These are phyloP conservation scores for Coleophoma crateriformis DNA, from an alignment of 2,329 filamentous ascomycete species.

Conservation along the genomic window DNA sequence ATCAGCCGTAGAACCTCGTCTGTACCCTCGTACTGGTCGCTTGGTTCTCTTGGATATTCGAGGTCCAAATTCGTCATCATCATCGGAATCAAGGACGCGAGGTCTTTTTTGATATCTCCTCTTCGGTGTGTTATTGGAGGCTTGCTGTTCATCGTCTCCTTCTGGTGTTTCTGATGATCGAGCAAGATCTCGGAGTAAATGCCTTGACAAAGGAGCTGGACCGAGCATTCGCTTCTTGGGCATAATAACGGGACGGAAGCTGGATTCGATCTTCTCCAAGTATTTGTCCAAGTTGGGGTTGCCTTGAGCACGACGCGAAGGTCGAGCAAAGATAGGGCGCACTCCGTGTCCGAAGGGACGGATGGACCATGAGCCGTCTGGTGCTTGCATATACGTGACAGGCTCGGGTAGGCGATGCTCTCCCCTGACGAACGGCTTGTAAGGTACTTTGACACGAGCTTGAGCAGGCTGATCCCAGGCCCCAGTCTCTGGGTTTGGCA, in stretches of 20 bases:
- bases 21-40: no score
- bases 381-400: slow-evolving; percentile 23
- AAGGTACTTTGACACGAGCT: not conserved
- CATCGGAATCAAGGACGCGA: not conserved
- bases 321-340: slow-evolving; percentile 20
- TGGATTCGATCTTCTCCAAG: slow-evolving; percentile 12
- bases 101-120: not conserved
- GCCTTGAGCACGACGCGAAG: slow-evolving; percentile 15
- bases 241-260: slow-evolving; percentile 19
- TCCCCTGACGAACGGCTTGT: not conserved
- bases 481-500: not conserved
- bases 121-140: not conserved
- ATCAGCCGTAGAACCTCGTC: not conserved
- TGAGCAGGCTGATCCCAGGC: slow-evolving; percentile 2
- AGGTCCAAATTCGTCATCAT: not conserved
- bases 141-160: not conserved
- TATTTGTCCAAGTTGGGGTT: slow-evolving; percentile 12
- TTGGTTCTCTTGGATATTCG: not conserved
- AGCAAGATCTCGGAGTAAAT: slow-evolving; percentile 2
- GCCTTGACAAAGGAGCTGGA: slow-evolving; percentile 14
- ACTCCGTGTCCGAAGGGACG: slow-evolving; percentile 25
- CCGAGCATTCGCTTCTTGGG: slow-evolving; percentile 11
- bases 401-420: slow-evolving; percentile 19
- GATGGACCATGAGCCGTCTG: slow-evolving; percentile 21
- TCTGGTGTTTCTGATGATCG: not conserved